These are phyloP conservation scores for Neonectria punicea DNA, from an alignment of 2,329 filamentous ascomycete species.

Conservation along the genomic window DNA sequence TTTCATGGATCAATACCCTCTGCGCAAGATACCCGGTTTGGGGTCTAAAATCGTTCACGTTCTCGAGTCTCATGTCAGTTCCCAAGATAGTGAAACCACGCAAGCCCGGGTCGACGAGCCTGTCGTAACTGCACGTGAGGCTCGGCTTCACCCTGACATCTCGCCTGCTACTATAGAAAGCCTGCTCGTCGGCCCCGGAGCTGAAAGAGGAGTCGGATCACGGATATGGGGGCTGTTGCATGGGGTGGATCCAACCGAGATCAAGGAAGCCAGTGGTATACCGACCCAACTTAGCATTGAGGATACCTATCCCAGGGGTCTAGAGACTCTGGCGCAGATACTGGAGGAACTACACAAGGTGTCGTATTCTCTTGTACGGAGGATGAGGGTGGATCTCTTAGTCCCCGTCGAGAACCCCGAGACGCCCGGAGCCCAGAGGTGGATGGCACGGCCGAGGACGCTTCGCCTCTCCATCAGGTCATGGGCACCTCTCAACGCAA, in stretches of 20 bases:
- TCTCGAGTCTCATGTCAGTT: slow-evolving; percentile 65
- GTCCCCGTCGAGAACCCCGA: slow-evolving; percentile 57
- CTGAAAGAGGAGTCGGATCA: slow-evolving; percentile 75
- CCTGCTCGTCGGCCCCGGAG: slow-evolving; percentile 75
- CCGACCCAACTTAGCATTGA: slow-evolving; percentile 95
- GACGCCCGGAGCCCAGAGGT: slow-evolving; percentile 55
- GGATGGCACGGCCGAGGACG: slow-evolving; percentile 85
- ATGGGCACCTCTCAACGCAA: slow-evolving; percentile 50
- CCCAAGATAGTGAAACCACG: slow-evolving; percentile 46
- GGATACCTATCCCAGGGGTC: slow-evolving; percentile 79
- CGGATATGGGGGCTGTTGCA: slow-evolving; percentile 84
- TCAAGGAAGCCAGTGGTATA: slow-evolving; percentile 75
- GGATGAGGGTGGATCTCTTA: slow-evolving; percentile 82
- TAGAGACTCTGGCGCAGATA: slow-evolving; percentile 73
- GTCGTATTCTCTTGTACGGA: slow-evolving; percentile 74
- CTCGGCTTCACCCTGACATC: slow-evolving; percentile 72
- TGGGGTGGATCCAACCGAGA: slow-evolving; percentile 80
- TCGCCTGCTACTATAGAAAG: slow-evolving; percentile 72
- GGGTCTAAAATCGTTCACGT: slow-evolving; percentile 72
- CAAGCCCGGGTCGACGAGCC: slow-evolving; percentile 47
- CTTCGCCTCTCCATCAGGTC: slow-evolving; percentile 83
- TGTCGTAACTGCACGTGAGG: slow-evolving; percentile 71
- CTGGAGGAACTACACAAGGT: slow-evolving; percentile 75
- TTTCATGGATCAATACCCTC: slow-evolving; percentile 81
- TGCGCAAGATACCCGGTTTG: slow-evolving; percentile 86